Conservation (phyloP, 768 basidiomycete genomes). For the Lactarius trivialis region DNA sequence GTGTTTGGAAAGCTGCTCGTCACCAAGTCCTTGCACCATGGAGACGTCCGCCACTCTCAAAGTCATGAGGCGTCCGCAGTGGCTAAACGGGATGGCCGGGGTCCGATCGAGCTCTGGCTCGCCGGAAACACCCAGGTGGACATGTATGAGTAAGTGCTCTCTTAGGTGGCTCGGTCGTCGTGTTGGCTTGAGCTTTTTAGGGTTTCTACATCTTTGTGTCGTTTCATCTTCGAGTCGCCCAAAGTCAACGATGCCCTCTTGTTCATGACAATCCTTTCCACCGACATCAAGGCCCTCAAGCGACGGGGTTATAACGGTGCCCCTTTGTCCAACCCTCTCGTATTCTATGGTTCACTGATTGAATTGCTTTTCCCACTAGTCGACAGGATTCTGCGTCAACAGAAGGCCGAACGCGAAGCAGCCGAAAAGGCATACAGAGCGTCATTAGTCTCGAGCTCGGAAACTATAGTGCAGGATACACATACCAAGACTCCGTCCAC, state of each 20-base stretch:
- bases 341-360: slow-evolving; percentile 15
- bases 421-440: slow-evolving; percentile 41
- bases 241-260: slow-evolving; percentile 84
- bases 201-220: slow-evolving; percentile 79
- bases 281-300: slow-evolving; percentile 74
- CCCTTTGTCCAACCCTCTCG: slow-evolving; percentile 15
- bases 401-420: slow-evolving; percentile 58
- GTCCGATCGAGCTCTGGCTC: slow-evolving; percentile 71
- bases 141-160: slow-evolving; percentile 78
- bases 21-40: slow-evolving; percentile 53
- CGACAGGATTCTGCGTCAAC: slow-evolving; percentile 83
- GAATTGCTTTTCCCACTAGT: slow-evolving; percentile 42
- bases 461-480: slow-evolving; percentile 2
- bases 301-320: slow-evolving; percentile 81
- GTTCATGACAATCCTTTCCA: slow-evolving; percentile 91
- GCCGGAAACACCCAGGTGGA: slow-evolving; percentile 71
- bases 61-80: slow-evolving; percentile 71
- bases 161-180: not conserved
- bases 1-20: slow-evolving; percentile 59
- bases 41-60: slow-evolving; percentile 41
- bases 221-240: slow-evolving; percentile 66
- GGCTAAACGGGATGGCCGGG: slow-evolving; percentile 45
- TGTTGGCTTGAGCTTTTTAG: slow-evolving; percentile 34
- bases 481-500: slow-evolving; percentile 3
- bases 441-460: slow-evolving; percentile 20